Conservation (phyloP, 2,329 filamentous ascomycete genomes). For the Macrophomina phaseolina region DNA sequence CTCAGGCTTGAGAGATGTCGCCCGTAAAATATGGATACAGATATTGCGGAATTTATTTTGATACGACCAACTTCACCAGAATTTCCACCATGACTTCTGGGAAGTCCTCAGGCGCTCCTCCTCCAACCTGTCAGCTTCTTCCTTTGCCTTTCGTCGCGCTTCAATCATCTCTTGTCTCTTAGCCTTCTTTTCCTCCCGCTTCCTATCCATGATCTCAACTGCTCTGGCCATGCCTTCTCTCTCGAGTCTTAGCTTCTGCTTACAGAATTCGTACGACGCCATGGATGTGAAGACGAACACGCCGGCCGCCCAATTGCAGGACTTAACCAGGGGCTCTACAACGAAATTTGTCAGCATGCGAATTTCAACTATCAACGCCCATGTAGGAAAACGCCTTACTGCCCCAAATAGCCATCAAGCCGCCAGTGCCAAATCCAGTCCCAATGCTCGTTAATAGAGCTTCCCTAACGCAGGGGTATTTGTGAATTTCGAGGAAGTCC, state of each 20-base stretch:
- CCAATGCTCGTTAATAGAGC: constrained; percentile 84
- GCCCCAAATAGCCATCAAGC: constrained; percentile 73
- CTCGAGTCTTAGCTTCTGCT: constrained; percentile 74
- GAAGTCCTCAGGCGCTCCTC: constrained; percentile 39
- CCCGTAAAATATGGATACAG: constrained; percentile 2
- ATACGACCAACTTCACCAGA: constrained; percentile 10
- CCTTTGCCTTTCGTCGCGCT: constrained; percentile 50
- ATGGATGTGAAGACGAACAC: constrained; percentile 74
- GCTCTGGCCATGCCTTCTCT: constrained; percentile 82
- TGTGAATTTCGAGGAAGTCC: constrained; percentile 75
- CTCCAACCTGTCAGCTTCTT: constrained; percentile 47
- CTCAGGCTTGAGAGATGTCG: background rate
- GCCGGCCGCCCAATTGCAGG: constrained; percentile 86
- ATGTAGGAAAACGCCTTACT: constrained; percentile 58
- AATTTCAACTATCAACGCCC: constrained; percentile 21
- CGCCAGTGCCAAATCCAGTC: constrained; percentile 76
- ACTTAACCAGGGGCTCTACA: constrained; percentile 65
- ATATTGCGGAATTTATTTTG: background rate
- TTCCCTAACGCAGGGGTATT: constrained; percentile 82
- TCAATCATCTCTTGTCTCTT: constrained; percentile 48
- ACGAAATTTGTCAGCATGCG: constrained; percentile 21
- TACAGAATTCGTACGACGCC: constrained; percentile 82
- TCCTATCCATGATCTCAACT: constrained; percentile 78
- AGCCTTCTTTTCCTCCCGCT: constrained; percentile 61
- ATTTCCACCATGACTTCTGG: constrained; percentile 38